A percentile compares a stretch with the other conserved stretches of the same genome.
These are phyloP conservation scores for Suhomyces wounanorum DNA, from an alignment of 1,139 yeast genomes.

Conservation along the genomic window DNA sequence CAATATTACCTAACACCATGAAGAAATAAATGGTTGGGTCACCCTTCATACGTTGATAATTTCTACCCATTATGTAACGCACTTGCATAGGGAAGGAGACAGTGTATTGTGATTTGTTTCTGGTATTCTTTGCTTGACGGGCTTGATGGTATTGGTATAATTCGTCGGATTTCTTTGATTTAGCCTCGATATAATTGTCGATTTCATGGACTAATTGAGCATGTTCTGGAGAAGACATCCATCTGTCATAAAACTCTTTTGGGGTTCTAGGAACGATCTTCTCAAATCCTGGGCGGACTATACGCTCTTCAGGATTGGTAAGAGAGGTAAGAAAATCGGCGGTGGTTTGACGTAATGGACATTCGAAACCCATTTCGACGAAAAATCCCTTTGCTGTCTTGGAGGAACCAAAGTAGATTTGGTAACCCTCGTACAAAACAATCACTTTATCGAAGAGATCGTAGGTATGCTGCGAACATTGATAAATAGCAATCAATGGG, in stretches of 20 bases:
- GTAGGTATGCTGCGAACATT: conserved; percentile 32
- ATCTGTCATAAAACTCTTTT: conserved; percentile 63
- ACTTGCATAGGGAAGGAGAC: conserved; percentile 68
- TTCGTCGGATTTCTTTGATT: conserved; percentile 21
- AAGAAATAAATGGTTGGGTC: conserved; percentile 66
- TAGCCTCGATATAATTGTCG: conserved; percentile 30
- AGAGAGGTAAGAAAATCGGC: conserved; percentile 61
- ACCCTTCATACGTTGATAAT: conserved; percentile 61
- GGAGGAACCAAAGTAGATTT: conserved; percentile 26
- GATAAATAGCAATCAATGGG: conserved; percentile 30
- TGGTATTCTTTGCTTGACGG: conserved; percentile 54
- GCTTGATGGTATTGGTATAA: conserved; percentile 56
- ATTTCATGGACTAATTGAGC: conserved; percentile 30
- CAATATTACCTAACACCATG: conserved; percentile 61
- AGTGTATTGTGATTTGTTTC: conserved; percentile 63
- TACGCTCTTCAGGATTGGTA: conserved; percentile 56
- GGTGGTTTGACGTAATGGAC: conserved; percentile 57
- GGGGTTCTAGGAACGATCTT: conserved; percentile 66
- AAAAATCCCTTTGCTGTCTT: conserved; percentile 25
- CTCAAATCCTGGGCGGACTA: conserved; percentile 53
- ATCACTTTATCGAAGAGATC: conserved; percentile 29
- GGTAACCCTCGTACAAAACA: conserved; percentile 30
- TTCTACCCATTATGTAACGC: conserved; percentile 59
- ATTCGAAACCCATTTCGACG: conserved; percentile 30
- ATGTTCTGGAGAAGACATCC: conserved; percentile 63